Evolutionary conservation across 768 basidiomycete genomes (phyloP), one percentile per base, ranked within the genome.

Genomic region (Tricholoma sp.): DNA sequence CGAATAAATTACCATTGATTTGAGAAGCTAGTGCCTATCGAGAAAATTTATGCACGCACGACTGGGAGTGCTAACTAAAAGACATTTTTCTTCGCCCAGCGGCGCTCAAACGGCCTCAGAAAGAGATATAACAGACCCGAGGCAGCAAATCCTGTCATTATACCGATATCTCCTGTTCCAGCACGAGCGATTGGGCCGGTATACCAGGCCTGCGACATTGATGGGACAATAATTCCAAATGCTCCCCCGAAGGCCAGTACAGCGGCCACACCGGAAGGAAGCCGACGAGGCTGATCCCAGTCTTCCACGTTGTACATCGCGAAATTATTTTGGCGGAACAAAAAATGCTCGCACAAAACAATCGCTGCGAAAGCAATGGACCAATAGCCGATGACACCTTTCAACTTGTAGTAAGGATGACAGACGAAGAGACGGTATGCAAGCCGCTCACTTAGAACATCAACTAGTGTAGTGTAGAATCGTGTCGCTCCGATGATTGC

Each of bases 151-250:
- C 85, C 85, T 13, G 84, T 68, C 57, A 87, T 75, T 37, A 91
- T 80, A 2, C 87, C 89, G 51, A 91, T 82, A 66, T 91, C 89
- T 2, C 89, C 89, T 10, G 84, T 76, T 6, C 72, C 73, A 6
- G 63, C 71, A 33, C 65, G 61, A 2, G 87, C 88, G 20, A 91
- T 83, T 0, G 88, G 88, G 1, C 89, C 89, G 4, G 72, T 68
- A 64, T 81, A 91, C 82, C 83, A 90, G 13, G 74, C 80, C 63
- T 92, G 88, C 57, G 80, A 72, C 83, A 91, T 91, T 50, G 75
- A 82, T 4, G 86, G 82, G 5, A 90, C 72, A 20, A 85, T 70
- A 18, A 89, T 72, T 7, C 71, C 80, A 53, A 83, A 83, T 2
- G 83, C 74, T 10, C 80, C 72, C 0, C 74, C 55, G 51, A 76